These are phyloP conservation scores for Melaleuca quinquenervia DNA, from an alignment of 345 rosid species.

Conservation along the genomic window DNA sequence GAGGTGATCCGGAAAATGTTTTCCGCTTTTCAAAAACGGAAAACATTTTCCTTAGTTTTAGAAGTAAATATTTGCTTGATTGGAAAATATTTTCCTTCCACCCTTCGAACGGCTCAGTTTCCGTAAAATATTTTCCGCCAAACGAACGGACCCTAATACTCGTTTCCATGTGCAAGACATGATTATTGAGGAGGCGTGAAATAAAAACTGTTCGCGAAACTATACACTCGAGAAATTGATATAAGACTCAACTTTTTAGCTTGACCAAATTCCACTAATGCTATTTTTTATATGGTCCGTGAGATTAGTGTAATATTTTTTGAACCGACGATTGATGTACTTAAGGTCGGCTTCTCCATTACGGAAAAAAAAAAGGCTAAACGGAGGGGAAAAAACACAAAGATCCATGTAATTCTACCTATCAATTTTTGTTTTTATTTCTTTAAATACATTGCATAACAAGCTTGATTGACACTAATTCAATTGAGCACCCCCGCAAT, in stretches of 20 bases:
- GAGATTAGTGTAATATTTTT: neutral
- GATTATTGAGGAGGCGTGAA: neutral
- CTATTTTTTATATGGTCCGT: neutral
- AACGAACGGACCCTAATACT: too few species aligned
- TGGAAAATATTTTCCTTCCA: too few species aligned
- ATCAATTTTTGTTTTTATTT: neutral
- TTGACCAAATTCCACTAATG: neutral
- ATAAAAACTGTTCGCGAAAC: neutral
- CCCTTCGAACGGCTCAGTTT: too few species aligned
- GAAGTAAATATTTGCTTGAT: too few species aligned
- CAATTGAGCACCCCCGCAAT: neutral
- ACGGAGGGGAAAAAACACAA: neutral
- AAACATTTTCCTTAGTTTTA: too few species aligned
- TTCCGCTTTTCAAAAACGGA: too few species aligned
- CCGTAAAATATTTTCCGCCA: too few species aligned
- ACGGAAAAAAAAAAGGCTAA: neutral
- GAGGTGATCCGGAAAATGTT: too few species aligned
- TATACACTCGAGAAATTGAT: fast-evolving
- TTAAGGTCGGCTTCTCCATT: neutral
- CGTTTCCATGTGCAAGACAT: neutral
- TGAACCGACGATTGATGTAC: neutral
- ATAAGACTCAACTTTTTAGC: neutral
- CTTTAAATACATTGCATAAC: too few species aligned
- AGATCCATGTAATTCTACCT: neutral
- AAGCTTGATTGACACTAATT: too few species aligned